These are phyloP conservation scores for Syzygium aqueum DNA, from an alignment of 345 rosid genomes.

Conservation along the genomic window DNA sequence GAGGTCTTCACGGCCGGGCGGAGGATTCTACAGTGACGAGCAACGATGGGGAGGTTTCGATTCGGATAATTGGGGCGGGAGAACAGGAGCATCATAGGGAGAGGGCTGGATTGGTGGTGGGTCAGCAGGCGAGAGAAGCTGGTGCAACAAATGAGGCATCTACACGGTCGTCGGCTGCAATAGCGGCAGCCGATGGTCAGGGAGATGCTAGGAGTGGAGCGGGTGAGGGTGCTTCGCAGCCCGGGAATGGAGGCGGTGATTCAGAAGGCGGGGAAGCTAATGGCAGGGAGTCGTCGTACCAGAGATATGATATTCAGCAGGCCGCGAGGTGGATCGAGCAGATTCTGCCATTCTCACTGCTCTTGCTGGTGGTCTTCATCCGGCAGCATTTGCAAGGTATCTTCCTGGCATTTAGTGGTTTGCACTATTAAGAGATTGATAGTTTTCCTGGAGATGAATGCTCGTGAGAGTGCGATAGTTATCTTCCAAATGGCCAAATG, in stretches of 20 bases:
- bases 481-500: background rate
- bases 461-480: background rate
- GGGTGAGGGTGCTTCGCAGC: constrained; percentile 38
- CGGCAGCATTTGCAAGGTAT: constrained; percentile 99
- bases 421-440: background rate
- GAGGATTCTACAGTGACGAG: constrained; percentile 31
- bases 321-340: constrained; percentile 99
- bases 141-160: constrained; percentile 27
- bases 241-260: constrained; percentile 30
- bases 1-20: constrained; percentile 9
- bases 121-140: constrained; percentile 40
- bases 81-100: constrained; percentile 61
- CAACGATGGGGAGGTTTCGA: constrained; percentile 77
- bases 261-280: constrained; percentile 45
- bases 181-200: constrained; percentile 20
- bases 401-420: background rate
- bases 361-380: constrained; percentile 92
- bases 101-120: constrained; percentile 40
- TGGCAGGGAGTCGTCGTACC: constrained; percentile 80
- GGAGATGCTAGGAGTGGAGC: constrained; percentile 41
- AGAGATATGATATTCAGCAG: constrained; percentile 98
- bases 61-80: constrained; percentile 83
- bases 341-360: constrained; percentile 92
- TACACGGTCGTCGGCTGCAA: constrained; percentile 4
- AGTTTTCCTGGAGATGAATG: background rate